Percentiles rank a stretch among this genome's conserved stretches.
These are phyloP conservation scores for Yamadazyma atmosphaerica DNA, from an alignment of 1,139 yeast species.

Conservation along the genomic window DNA sequence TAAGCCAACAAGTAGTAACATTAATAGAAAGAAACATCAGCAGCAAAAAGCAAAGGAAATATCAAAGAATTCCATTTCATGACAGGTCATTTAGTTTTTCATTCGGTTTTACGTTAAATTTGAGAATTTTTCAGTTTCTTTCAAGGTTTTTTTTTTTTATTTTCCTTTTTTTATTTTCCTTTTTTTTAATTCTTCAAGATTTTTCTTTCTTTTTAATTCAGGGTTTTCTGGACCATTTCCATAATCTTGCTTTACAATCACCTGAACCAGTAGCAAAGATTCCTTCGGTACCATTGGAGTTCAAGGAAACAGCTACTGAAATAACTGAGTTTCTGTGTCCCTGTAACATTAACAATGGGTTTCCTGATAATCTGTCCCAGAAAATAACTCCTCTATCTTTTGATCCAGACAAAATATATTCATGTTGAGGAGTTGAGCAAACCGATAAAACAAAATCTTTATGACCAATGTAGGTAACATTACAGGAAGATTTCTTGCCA, in stretches of 20 bases:
- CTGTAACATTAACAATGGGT: slow-evolving; percentile 92
- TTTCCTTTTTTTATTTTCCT: neutral
- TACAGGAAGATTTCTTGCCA: slow-evolving; percentile 64
- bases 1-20: neutral
- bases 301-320: slow-evolving; percentile 85
- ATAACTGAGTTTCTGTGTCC: slow-evolving; percentile 97
- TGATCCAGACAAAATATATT: slow-evolving; percentile 90
- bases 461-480: slow-evolving; percentile 93
- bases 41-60: neutral
- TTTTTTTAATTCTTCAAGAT: neutral
- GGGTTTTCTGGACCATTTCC: slow-evolving; percentile 61
- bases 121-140: neutral
- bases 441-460: slow-evolving; percentile 94
- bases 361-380: slow-evolving; percentile 94
- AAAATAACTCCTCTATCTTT: slow-evolving; percentile 96
- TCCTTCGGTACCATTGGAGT: slow-evolving; percentile 67
- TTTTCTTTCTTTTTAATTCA: neutral
- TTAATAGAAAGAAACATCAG: neutral
- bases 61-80: neutral
- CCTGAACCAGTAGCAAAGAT: slow-evolving; percentile 98
- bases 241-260: slow-evolving; percentile 95
- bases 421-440: slow-evolving; percentile 91
- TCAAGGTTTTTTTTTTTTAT: neutral
- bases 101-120: too few relatives aligned
- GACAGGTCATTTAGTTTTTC: neutral